phyloP scores from a whole-genome alignment of 805 yeast species.

The Saccharomycopsis javanensis region DNA sequence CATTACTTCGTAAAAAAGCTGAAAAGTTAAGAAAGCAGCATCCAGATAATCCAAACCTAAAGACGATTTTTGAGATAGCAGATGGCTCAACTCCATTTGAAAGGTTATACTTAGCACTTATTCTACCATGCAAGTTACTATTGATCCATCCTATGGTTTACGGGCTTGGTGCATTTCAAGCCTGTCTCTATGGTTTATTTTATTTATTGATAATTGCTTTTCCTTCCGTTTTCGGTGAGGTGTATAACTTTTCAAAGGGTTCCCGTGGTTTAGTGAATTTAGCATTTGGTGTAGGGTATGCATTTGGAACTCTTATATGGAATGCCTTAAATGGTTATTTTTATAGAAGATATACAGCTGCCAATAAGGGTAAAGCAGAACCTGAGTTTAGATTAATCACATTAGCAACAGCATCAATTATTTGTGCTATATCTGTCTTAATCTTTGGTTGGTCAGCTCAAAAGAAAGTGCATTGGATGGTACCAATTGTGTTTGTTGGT shows the following conservation, averaged over 20 bases:
- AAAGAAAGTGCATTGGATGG: constrained; percentile 45
- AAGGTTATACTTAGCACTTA: constrained; percentile 29
- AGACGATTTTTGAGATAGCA: constrained; percentile 55
- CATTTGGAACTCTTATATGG: constrained; percentile 41
- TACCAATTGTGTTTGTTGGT: constrained; percentile 56
- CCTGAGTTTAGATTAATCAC: constrained; percentile 55
- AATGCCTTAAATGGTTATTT: constrained; percentile 34
- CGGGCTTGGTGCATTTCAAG: constrained; percentile 54
- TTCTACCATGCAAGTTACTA: constrained; percentile 43
- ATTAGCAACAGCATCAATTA: constrained; percentile 38
- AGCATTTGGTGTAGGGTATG: constrained; percentile 46
- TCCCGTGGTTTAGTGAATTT: constrained; percentile 50
- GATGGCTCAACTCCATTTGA: constrained; percentile 23
- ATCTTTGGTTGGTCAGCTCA: constrained; percentile 70
- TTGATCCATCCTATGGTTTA: constrained; percentile 53
- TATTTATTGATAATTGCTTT: constrained; percentile 53
- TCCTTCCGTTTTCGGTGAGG: constrained; percentile 40
- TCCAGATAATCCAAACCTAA: constrained; percentile 43
- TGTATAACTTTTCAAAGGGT: constrained; percentile 39
- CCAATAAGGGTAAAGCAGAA: constrained; percentile 43
- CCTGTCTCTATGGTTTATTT: constrained; percentile 57
- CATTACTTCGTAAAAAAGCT: constrained; percentile 39
- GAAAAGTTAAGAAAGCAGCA: constrained; percentile 38
- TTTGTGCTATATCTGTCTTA: constrained; percentile 50
- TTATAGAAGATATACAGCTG: constrained; percentile 30